Percentiles rank a stretch among this genome's conserved stretches.
Evolutionary conservation across 2,329 filamentous ascomycete species (phyloP).

Genomic region (Pseudocercospora crystallina): DNA sequence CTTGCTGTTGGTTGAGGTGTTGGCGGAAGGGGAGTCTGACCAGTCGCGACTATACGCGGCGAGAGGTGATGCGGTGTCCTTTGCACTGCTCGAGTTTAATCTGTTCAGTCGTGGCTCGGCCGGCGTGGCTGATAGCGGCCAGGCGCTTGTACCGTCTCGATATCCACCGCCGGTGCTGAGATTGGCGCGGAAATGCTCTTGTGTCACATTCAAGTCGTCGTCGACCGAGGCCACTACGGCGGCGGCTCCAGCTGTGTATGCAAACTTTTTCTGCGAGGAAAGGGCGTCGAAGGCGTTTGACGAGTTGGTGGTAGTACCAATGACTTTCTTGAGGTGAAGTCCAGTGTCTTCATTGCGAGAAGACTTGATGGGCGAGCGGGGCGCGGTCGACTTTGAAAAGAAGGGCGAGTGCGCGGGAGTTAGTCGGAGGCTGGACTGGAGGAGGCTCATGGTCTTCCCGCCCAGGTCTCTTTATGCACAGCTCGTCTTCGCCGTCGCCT

Average conservation of each 20-base stretch:
- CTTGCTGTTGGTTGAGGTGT: slow-evolving; percentile 49
- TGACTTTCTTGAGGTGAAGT: slow-evolving; percentile 76
- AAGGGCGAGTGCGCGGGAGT: slow-evolving; percentile 76
- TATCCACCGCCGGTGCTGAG: slow-evolving; percentile 19
- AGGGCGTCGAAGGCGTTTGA: slow-evolving; percentile 85
- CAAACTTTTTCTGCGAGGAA: slow-evolving; percentile 68
- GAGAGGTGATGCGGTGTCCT: slow-evolving; percentile 50
- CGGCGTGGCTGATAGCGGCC: slow-evolving; percentile 28
- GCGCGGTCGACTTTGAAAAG: slow-evolving; percentile 55
- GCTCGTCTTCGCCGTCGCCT: background rate
- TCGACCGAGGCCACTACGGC: slow-evolving; percentile 85
- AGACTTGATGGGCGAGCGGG: slow-evolving; percentile 61
- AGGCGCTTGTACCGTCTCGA: slow-evolving; percentile 23
- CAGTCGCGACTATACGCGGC: slow-evolving; percentile 42
- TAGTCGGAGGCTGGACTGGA: slow-evolving; percentile 37
- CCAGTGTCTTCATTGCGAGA: slow-evolving; percentile 43
- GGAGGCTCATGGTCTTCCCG: slow-evolving; percentile 19
- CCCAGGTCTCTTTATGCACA: background rate
- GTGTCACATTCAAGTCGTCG: slow-evolving; percentile 61
- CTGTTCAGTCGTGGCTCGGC: slow-evolving; percentile 26
- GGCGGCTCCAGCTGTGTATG: slow-evolving; percentile 88
- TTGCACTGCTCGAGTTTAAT: slow-evolving; percentile 24
- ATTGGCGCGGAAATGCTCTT: slow-evolving; percentile 83
- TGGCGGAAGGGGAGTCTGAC: slow-evolving; percentile 54
- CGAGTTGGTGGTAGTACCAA: slow-evolving; percentile 84